phyloP scores from a whole-genome alignment of 768 basidiomycete genomes.

The Pleurotus platypus region DNA sequence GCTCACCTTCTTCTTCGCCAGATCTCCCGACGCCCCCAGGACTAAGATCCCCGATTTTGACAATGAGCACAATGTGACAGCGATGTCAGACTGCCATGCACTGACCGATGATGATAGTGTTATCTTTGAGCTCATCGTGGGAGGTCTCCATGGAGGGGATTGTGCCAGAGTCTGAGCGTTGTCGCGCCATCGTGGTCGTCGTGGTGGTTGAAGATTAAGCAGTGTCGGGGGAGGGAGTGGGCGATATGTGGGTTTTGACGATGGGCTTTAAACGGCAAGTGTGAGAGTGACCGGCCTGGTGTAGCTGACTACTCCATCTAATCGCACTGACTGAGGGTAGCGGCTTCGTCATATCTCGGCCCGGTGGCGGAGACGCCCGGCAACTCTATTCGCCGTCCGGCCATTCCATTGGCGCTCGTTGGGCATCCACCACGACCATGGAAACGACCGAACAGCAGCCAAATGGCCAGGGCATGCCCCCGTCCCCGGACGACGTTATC shows the following conservation, averaged over 20 bases:
- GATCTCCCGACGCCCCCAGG: conserved; percentile 93
- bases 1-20: conserved; percentile 95
- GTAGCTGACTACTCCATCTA: conserved; percentile 4
- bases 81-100: not conserved
- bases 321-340: conserved; percentile 8
- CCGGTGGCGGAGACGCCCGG: not conserved
- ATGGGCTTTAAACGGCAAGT: conserved; percentile 10
- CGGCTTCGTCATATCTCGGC: conserved; percentile 10
- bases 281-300: conserved; percentile 7
- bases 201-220: conserved; percentile 7
- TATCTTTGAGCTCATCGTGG: conserved; percentile 73
- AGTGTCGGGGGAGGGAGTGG: conserved; percentile 4
- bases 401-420: not conserved
- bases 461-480: conserved; percentile 21
- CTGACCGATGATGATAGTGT: conserved; percentile 86
- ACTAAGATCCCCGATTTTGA: conserved; percentile 43
- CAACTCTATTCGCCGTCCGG: conserved; percentile 7
- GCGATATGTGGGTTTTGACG: conserved; percentile 8
- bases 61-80: not conserved
- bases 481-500: conserved; percentile 49
- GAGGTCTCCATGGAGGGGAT: conserved; percentile 87
- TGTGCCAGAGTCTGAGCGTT: conserved; percentile 68
- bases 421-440: conserved; percentile 15
- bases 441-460: conserved; percentile 15
- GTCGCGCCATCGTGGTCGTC: conserved; percentile 33